phyloP scores from a whole-genome alignment of 2,329 filamentous ascomycete species.

The Aspergillus sclerotialis region DNA sequence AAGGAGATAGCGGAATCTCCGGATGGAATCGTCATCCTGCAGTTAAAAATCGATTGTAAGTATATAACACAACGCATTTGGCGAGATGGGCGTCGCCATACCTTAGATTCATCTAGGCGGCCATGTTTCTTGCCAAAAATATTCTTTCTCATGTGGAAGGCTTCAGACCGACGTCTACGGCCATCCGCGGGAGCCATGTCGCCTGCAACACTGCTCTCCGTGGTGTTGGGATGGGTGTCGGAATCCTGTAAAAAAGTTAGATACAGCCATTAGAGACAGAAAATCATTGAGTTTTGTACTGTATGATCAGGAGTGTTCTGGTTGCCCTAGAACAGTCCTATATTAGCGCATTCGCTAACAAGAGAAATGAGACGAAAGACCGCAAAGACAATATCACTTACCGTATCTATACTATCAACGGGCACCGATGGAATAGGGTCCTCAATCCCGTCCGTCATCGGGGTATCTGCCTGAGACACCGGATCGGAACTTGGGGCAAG shows the following conservation, averaged over 20 bases:
- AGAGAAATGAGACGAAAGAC: neutral
- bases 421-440: slow-evolving; percentile 28
- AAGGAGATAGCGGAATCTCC: slow-evolving; percentile 88
- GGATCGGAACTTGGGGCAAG: slow-evolving; percentile 30
- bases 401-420: slow-evolving; percentile 31
- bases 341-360: neutral
- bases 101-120: slow-evolving; percentile 84
- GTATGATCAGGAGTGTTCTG: slow-evolving; percentile 59
- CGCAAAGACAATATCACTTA: slow-evolving; percentile 18
- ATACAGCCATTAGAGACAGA: neutral
- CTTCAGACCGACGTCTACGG: slow-evolving; percentile 77
- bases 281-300: slow-evolving; percentile 25
- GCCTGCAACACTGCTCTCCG: slow-evolving; percentile 77
- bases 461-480: slow-evolving; percentile 39
- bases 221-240: slow-evolving; percentile 60
- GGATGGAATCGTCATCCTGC: slow-evolving; percentile 89
- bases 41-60: slow-evolving; percentile 9
- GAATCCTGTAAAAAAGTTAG: slow-evolving; percentile 44
- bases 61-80: neutral
- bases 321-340: slow-evolving; percentile 32
- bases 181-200: slow-evolving; percentile 64
- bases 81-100: slow-evolving; percentile 32
- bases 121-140: slow-evolving; percentile 95
- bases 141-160: slow-evolving; percentile 80
- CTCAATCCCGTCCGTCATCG: slow-evolving; percentile 39